A percentile compares a stretch with the other conserved stretches of the same genome.
phyloP scores from a whole-genome alignment of 2,329 filamentous ascomycete genomes.

The Diaporthe sp. region DNA sequence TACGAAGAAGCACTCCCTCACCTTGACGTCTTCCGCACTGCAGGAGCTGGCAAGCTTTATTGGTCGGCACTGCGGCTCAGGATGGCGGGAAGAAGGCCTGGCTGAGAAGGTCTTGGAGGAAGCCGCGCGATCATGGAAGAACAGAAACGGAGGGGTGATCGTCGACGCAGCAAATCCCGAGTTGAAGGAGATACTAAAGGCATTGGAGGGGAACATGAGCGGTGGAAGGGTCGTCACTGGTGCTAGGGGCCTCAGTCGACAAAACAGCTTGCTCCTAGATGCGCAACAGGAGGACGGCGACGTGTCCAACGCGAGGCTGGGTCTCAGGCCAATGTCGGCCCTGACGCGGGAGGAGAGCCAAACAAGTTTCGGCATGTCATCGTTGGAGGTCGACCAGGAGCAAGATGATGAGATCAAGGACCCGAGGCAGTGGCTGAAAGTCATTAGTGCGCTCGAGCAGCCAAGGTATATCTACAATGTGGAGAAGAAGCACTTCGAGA shows the following conservation, averaged over 20 bases:
- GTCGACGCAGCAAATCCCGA: conserved; percentile 84
- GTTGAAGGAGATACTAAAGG: conserved; percentile 85
- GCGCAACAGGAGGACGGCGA: conserved; percentile 64
- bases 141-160: conserved; percentile 87
- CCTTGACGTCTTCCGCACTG: conserved; percentile 87
- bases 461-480: conserved; percentile 83
- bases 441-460: conserved; percentile 87
- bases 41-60: conserved; percentile 90
- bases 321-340: conserved; percentile 60
- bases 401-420: conserved; percentile 72
- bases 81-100: conserved; percentile 95
- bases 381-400: conserved; percentile 66
- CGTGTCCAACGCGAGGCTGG: conserved; percentile 66
- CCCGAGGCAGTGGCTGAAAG: conserved; percentile 84
- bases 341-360: conserved; percentile 71
- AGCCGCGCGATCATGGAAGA: conserved; percentile 92
- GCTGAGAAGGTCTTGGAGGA: conserved; percentile 95
- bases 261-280: conserved; percentile 75
- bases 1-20: conserved; percentile 97
- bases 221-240: conserved; percentile 77
- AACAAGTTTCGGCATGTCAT: conserved; percentile 73
- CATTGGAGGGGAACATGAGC: conserved; percentile 87
- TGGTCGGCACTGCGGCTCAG: conserved; percentile 92
- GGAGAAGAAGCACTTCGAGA: conserved; percentile 91
- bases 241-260: conserved; percentile 67